Conservation (phyloP, 768 basidiomycete genomes). For the Termitomyces eurrhizus region DNA sequence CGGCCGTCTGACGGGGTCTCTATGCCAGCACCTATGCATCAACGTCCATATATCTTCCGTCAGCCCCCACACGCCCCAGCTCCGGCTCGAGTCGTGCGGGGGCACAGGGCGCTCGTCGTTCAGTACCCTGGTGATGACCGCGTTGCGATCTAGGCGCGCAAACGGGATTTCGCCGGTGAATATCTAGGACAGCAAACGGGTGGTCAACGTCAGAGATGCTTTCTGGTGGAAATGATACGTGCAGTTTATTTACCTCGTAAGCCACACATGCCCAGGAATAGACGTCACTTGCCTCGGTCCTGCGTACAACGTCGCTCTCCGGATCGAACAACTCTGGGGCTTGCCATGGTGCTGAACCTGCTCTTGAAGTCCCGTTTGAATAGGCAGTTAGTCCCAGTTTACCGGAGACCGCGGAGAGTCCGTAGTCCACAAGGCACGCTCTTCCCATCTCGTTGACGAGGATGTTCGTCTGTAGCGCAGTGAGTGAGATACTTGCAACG, state of each 20-base stretch:
- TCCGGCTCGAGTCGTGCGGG: not conserved
- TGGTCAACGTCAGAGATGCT: not conserved
- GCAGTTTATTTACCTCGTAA: not conserved
- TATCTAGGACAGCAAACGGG: not conserved
- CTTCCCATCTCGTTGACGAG: not conserved
- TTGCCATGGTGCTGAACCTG: slow-evolving; percentile 2
- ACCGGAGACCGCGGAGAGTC: slow-evolving; percentile 1
- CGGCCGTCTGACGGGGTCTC: not conserved
- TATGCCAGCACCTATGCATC: slow-evolving; percentile 1
- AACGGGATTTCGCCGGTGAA: slow-evolving; percentile 4
- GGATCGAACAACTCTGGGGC: slow-evolving; percentile 5
- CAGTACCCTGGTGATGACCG: not conserved
- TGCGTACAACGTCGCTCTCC: not conserved
- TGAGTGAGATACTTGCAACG: not conserved
- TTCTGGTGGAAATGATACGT: not conserved
- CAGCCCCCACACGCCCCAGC: slow-evolving; percentile 11
- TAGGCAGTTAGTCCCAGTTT: slow-evolving; percentile 1
- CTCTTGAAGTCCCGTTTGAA: not conserved
- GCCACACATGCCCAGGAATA: slow-evolving; percentile 7
- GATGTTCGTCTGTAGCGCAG: slow-evolving; percentile 2
- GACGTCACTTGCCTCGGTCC: slow-evolving; percentile 1
- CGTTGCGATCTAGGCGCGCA: not conserved
- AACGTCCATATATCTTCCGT: slow-evolving; percentile 5
- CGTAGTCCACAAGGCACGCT: slow-evolving; percentile 2
- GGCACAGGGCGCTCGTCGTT: slow-evolving; percentile 1